Evolutionary conservation across 768 basidiomycete genomes (phyloP).

Genomic region (Hygrophoropsis aurantiaca): DNA sequence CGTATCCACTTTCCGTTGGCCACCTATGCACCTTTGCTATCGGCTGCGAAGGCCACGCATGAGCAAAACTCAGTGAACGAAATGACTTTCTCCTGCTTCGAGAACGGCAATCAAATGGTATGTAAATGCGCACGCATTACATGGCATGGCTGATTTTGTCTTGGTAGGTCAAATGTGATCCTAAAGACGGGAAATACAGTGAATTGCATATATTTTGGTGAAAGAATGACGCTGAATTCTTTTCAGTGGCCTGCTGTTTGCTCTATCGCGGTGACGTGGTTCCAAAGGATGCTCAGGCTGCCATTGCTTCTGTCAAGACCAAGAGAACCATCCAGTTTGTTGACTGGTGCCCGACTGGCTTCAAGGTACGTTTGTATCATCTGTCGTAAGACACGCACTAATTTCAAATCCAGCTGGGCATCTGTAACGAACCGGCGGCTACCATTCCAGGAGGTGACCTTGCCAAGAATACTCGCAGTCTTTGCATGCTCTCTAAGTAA

Average conservation of each 20-base stretch:
- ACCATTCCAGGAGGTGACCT: slow-evolving; percentile 92
- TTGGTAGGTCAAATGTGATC: slow-evolving; percentile 76
- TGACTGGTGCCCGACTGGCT: slow-evolving; percentile 98
- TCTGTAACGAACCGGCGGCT: slow-evolving; percentile 96
- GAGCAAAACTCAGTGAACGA: slow-evolving; percentile 97
- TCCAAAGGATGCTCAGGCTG: slow-evolving; percentile 92
- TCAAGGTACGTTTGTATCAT: slow-evolving; percentile 55
- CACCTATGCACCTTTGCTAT: slow-evolving; percentile 92
- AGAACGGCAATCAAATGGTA: slow-evolving; percentile 95
- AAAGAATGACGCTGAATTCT: slow-evolving; percentile 13
- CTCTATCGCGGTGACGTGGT: slow-evolving; percentile 97
- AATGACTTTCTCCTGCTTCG: slow-evolving; percentile 99
- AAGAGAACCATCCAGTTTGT: slow-evolving; percentile 98
- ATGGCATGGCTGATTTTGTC: neutral
- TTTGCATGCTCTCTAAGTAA: slow-evolving; percentile 96
- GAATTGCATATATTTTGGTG: slow-evolving; percentile 26
- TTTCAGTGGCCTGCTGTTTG: slow-evolving; percentile 82
- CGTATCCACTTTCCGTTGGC: slow-evolving; percentile 99
- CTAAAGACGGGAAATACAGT: slow-evolving; percentile 99
- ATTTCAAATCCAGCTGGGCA: slow-evolving; percentile 66
- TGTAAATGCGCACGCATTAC: neutral
- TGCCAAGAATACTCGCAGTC: slow-evolving; percentile 88
- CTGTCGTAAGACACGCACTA: slow-evolving; percentile 12
- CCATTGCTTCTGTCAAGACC: slow-evolving; percentile 93
- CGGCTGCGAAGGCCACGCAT: slow-evolving; percentile 92